phyloP scores from a whole-genome alignment of 257 asterid species.

The Solanum ossicruentum region DNA sequence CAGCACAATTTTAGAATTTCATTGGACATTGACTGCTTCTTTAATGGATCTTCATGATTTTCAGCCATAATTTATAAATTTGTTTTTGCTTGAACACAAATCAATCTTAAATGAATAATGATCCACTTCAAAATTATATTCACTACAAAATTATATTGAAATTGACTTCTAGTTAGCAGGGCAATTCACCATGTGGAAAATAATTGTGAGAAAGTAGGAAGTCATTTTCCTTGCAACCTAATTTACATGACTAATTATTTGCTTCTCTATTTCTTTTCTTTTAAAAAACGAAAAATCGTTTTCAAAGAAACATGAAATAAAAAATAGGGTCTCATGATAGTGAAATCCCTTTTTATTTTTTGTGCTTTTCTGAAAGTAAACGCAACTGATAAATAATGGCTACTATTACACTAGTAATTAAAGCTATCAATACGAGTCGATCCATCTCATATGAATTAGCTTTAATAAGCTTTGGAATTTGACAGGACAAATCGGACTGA shows the following conservation, averaged over 20 bases:
- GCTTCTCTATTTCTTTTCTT: background rate
- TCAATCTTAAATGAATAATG: background rate
- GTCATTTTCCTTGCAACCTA: background rate
- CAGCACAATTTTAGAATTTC: background rate
- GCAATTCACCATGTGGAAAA: background rate
- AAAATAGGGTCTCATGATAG: background rate
- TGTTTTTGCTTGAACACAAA: background rate
- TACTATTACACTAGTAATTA: background rate
- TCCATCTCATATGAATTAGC: rapidly evolving
- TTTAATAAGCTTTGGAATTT: too few species aligned
- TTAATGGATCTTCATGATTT: background rate
- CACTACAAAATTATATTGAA: background rate
- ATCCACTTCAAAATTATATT: background rate
- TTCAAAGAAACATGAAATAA: background rate
- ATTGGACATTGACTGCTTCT: background rate
- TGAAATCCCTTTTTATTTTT: background rate
- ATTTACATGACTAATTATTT: background rate
- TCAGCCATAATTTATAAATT: background rate
- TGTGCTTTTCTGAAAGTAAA: background rate
- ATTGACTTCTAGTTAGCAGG: background rate
- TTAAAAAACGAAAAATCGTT: background rate
- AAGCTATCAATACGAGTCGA: too few species aligned
- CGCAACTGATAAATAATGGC: background rate
- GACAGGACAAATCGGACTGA: too few species aligned
- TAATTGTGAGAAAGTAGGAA: background rate